Conservation (phyloP, 345 rosid species). For the Syzygium aqueum region DNA sequence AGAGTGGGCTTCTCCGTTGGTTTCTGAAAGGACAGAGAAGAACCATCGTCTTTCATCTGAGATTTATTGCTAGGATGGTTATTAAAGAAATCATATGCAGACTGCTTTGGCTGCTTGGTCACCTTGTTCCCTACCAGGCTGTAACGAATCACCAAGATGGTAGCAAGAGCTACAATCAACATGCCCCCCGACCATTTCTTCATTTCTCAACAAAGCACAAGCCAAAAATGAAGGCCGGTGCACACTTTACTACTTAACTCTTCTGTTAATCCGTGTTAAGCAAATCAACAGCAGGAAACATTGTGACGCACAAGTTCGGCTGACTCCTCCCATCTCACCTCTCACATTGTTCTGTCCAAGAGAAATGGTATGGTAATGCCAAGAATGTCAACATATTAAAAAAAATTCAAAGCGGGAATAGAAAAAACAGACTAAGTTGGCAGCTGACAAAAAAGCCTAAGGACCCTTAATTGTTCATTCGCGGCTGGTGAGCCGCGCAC, state of each 20-base stretch:
- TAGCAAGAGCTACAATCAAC: conserved; percentile 40
- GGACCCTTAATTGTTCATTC: background rate
- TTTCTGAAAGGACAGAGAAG: conserved; percentile 7
- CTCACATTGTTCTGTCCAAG: background rate
- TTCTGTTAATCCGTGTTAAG: background rate
- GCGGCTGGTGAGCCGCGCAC: background rate
- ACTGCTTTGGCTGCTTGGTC: conserved; percentile 15
- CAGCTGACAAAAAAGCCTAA: background rate
- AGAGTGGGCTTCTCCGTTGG: conserved; percentile 28
- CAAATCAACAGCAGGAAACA: background rate
- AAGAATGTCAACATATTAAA: background rate
- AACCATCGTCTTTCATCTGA: conserved; percentile 1
- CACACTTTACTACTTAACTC: background rate
- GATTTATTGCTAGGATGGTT: conserved; percentile 25
- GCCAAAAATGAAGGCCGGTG: background rate
- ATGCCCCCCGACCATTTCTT: conserved; percentile 80
- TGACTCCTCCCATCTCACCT: background rate
- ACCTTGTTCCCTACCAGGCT: conserved; percentile 31
- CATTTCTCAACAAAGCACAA: conserved; percentile 13
- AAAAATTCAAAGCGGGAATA: background rate
- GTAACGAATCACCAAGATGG: conserved; percentile 44
- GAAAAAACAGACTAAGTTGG: background rate
- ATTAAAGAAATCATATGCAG: conserved; percentile 37
- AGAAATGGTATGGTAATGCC: background rate
- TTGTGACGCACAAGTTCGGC: background rate